phyloP scores from a whole-genome alignment of 2,329 filamentous ascomycete species.

The Diaporthe batatas region DNA sequence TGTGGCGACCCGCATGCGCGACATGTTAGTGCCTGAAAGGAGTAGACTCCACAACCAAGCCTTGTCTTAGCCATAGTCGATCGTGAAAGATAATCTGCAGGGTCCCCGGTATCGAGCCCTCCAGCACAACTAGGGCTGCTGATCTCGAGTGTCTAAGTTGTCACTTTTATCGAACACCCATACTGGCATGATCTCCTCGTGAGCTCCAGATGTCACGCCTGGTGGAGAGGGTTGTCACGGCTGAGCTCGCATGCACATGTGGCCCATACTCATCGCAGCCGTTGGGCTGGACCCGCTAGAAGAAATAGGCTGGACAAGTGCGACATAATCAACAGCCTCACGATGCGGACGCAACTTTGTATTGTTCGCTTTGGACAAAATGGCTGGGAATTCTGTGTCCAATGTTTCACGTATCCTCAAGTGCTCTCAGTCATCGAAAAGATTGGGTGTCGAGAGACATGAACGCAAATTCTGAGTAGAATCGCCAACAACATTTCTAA shows the following conservation, averaged over 20 bases:
- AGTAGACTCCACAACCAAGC: no score
- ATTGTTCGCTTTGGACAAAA: conserved; percentile 54
- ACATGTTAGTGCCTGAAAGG: no score
- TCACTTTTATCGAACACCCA: neutral
- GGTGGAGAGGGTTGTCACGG: conserved; percentile 43
- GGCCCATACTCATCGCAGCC: conserved; percentile 59
- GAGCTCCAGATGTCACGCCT: no score
- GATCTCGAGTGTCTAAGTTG: neutral
- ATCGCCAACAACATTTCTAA: neutral
- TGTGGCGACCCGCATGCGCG: no score
- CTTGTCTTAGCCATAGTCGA: no score
- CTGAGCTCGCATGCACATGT: conserved; percentile 56
- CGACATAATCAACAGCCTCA: conserved; percentile 35
- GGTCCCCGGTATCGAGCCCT: no score
- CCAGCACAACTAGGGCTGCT: no score
- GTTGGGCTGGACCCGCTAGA: conserved; percentile 54
- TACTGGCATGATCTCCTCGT: neutral
- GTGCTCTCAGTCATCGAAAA: conserved; percentile 61
- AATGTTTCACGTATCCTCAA: conserved; percentile 60
- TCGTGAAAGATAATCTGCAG: no score
- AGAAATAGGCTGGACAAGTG: conserved; percentile 52
- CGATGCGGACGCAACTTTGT: conserved; percentile 55
- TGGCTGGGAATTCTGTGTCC: conserved; percentile 56
- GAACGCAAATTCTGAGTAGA: neutral
- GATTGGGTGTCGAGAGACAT: conserved; percentile 60